These are phyloP conservation scores for Penicillium subrubescens DNA, from an alignment of 495 filamentous ascomycete genomes.

Conservation along the genomic window DNA sequence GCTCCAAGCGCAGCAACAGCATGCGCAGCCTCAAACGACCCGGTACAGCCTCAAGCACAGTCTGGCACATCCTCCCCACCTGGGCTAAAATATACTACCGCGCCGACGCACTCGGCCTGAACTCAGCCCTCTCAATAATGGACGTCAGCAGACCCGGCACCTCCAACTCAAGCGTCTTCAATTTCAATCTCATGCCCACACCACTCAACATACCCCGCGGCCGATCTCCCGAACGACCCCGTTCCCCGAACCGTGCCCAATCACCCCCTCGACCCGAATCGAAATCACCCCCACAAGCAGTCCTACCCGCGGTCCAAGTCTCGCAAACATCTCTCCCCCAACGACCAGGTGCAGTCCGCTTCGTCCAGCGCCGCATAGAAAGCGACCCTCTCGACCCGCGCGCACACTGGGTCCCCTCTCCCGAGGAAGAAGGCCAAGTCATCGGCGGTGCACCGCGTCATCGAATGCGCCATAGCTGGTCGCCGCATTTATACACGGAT, in stretches of 20 bases:
- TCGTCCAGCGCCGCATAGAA: constrained; percentile 28
- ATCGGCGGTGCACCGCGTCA: constrained; percentile 27
- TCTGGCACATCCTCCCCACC: constrained; percentile 53
- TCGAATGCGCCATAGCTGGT: constrained; percentile 59
- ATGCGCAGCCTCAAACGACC: constrained; percentile 39
- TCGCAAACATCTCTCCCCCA: neutral
- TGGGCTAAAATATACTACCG: constrained; percentile 54
- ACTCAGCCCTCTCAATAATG: constrained; percentile 37
- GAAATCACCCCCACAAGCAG: neutral
- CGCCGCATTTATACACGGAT: constrained; percentile 73
- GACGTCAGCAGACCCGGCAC: constrained; percentile 38
- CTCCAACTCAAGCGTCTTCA: constrained; percentile 35
- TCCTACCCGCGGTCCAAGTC: too few relatives aligned
- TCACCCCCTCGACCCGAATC: neutral
- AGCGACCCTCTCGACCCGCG: constrained; percentile 48
- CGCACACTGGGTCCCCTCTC: constrained; percentile 43
- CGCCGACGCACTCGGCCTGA: constrained; percentile 33
- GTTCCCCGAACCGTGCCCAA: constrained; percentile 4
- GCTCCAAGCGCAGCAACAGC: constrained; percentile 44
- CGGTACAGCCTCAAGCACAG: constrained; percentile 52
- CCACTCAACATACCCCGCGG: constrained; percentile 29
- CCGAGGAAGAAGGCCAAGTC: constrained; percentile 26
- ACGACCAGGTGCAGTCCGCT: constrained; percentile 10
- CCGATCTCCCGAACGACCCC: constrained; percentile 24
- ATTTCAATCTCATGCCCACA: constrained; percentile 35